Conservation (phyloP, 1,284 basidiomycete species). For the Pholiota adiposa region DNA sequence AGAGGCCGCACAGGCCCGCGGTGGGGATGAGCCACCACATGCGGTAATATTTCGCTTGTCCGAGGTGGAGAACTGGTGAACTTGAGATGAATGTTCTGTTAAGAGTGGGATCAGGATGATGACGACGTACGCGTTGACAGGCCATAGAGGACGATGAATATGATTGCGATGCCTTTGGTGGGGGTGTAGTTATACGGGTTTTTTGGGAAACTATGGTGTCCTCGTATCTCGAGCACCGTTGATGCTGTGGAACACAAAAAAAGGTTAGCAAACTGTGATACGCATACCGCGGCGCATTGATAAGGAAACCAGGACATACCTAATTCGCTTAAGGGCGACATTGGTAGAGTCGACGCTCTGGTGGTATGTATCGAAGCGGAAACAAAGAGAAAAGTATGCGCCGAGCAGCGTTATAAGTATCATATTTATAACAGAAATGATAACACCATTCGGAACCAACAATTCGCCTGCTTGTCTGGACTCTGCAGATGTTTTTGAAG, state of each 20-base stretch:
- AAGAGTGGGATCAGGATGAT: neutral
- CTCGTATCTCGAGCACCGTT: neutral
- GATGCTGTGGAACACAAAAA: too few species aligned
- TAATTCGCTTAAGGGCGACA: neutral
- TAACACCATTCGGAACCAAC: neutral
- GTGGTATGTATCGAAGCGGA: too few species aligned
- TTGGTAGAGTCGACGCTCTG: neutral
- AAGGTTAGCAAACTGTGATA: neutral
- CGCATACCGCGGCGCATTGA: neutral
- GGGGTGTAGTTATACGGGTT: constrained; percentile 29
- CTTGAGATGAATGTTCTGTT: neutral
- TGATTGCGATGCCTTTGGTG: constrained; percentile 23
- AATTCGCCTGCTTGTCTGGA: neutral
- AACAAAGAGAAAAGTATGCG: too few species aligned
- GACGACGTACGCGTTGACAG: constrained; percentile 25
- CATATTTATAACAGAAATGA: too few species aligned
- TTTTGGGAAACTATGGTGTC: neutral
- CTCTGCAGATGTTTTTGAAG: neutral
- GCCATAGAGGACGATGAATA: constrained; percentile 26
- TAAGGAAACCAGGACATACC: neutral
- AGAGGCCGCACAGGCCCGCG: constrained; percentile 46
- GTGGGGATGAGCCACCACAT: constrained; percentile 60
- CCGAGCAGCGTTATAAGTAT: too few species aligned
- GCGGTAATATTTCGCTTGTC: constrained; percentile 42
- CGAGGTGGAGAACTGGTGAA: constrained; percentile 43